phyloP scores from a whole-genome alignment of 805 yeast genomes.

The Yamadazyma philogaea region DNA sequence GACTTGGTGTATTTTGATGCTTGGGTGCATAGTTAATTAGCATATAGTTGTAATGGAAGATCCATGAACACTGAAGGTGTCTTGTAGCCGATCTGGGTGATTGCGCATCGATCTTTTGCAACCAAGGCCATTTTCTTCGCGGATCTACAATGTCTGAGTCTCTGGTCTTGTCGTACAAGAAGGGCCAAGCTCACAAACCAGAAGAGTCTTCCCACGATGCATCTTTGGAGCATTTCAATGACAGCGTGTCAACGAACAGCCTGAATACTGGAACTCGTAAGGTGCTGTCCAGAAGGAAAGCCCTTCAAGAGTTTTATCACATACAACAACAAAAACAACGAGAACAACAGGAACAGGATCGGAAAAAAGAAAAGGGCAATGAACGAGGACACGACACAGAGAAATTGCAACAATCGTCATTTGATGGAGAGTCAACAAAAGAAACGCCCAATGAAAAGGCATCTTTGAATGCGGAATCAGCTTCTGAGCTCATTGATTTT shows the following conservation, averaged over 20 bases:
- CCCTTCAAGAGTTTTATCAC: slow-evolving; percentile 41
- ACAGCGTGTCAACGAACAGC: slow-evolving; percentile 5
- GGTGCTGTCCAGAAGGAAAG: slow-evolving; percentile 38
- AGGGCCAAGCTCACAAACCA: slow-evolving; percentile 10
- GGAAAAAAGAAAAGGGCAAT: slow-evolving; percentile 13
- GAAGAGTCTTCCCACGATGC: slow-evolving; percentile 2
- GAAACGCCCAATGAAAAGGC: background rate
- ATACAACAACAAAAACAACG: slow-evolving; percentile 16
- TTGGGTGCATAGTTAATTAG: slow-evolving; percentile 13
- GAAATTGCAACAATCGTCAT: too few species aligned
- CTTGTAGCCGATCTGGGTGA: background rate
- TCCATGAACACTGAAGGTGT: background rate
- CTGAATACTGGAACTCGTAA: slow-evolving; percentile 19
- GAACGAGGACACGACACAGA: background rate
- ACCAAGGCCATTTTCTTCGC: slow-evolving; percentile 3
- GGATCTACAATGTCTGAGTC: slow-evolving; percentile 7
- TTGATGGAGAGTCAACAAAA: too few species aligned
- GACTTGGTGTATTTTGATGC: slow-evolving; percentile 17
- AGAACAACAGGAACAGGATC: slow-evolving; percentile 9
- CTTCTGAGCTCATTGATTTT: slow-evolving; percentile 11
- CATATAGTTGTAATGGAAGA: background rate
- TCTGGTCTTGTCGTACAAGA: slow-evolving; percentile 31
- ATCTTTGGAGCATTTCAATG: background rate
- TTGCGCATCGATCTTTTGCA: background rate
- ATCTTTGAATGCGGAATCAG: too few species aligned